Conservation (phyloP, 306 rosid genomes). For the Lathyrus tuberosus region DNA sequence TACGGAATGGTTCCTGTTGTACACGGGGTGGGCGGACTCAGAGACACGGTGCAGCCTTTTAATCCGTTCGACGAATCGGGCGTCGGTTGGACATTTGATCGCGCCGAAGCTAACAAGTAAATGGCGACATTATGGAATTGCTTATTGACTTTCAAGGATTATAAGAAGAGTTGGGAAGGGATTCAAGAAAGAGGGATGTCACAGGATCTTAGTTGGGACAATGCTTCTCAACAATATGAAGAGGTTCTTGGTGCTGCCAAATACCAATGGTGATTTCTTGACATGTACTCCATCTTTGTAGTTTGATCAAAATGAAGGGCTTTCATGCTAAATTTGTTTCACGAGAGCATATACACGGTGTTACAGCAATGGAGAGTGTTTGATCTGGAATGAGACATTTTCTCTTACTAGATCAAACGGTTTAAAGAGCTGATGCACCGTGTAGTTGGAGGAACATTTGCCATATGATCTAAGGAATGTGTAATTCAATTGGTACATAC, state of each 20-base stretch:
- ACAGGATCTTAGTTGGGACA: conserved; percentile 92
- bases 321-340: conserved; percentile 32
- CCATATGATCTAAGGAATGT: conserved; percentile 18
- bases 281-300: not conserved
- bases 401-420: not conserved
- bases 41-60: conserved; percentile 80
- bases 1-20: conserved; percentile 93
- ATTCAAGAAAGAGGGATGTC: conserved; percentile 88
- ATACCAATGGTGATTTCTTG: conserved; percentile 64
- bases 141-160: conserved; percentile 65
- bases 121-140: conserved; percentile 78
- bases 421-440: not conserved
- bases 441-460: conserved; percentile 19
- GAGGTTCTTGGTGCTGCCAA: conserved; percentile 93
- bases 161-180: conserved; percentile 94
- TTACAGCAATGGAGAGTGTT: not conserved
- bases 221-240: conserved; percentile 84
- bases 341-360: not conserved
- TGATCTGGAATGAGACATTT: not conserved
- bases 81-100: conserved; percentile 84
- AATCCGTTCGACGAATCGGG: conserved; percentile 80
- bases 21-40: conserved; percentile 93
- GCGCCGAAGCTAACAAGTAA: conserved; percentile 70
- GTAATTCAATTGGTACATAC: conserved; percentile 13
- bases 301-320: conserved; percentile 2